These are phyloP conservation scores for Alternaria hordeiaustralica DNA, from an alignment of 2,329 filamentous ascomycete genomes.

Conservation along the genomic window DNA sequence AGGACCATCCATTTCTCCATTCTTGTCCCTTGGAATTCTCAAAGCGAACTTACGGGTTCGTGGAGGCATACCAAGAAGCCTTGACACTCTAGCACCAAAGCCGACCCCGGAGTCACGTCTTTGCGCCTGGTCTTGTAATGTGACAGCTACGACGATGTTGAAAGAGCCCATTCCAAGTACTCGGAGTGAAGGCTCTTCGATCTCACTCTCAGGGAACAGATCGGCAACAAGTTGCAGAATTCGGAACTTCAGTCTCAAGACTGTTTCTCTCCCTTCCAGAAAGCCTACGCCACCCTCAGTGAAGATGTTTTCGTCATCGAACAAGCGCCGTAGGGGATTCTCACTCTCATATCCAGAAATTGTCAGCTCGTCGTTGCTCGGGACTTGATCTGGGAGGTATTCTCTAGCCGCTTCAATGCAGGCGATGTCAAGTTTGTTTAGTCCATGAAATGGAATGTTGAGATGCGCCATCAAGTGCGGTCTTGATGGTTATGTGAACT, in stretches of 20 bases:
- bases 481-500: not conserved
- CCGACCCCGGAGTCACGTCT: not conserved
- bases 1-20: not conserved
- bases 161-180: constrained; percentile 1
- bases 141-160: constrained; percentile 2
- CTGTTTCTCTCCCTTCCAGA: not conserved
- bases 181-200: not conserved
- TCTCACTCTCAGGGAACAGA: not conserved
- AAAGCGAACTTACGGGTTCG: not conserved
- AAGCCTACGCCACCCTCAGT: not conserved
- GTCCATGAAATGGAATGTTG: not conserved
- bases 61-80: not conserved
- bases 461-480: not conserved
- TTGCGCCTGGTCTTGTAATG: not conserved
- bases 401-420: not conserved
- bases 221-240: not conserved
- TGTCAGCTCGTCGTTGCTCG: not conserved
- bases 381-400: not conserved
- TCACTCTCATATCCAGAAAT: not conserved
- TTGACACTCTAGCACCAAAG: not conserved
- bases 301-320: not conserved
- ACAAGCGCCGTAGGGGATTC: not conserved
- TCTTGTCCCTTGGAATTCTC: not conserved
- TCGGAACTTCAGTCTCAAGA: not conserved
- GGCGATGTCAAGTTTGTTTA: not conserved